Evolutionary conservation across 352 stramenopile species (phyloP).

Genomic region (Plasmopara muralis): DNA sequence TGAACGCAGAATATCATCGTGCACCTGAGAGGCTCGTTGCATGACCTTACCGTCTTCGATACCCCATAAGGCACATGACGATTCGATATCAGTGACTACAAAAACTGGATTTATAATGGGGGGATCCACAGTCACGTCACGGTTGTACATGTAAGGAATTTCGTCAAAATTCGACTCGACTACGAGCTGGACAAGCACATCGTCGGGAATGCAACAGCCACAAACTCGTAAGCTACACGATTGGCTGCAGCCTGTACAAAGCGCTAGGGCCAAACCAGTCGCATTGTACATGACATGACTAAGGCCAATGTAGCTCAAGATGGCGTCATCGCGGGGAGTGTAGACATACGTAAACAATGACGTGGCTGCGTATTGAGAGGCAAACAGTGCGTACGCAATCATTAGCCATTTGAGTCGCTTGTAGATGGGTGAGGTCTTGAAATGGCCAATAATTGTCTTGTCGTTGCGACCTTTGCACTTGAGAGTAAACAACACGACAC

Average conservation of each 20-base stretch:
- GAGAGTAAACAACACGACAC: constrained; percentile 29
- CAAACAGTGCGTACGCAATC: constrained; percentile 39
- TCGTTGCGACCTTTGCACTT: constrained; percentile 42
- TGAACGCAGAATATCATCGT: constrained; percentile 38
- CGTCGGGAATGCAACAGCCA: constrained; percentile 36
- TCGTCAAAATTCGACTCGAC: constrained; percentile 27
- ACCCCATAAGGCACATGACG: constrained; percentile 52
- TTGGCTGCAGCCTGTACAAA: constrained; percentile 46
- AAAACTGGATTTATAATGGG: constrained; percentile 43
- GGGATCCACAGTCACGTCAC: constrained; percentile 10
- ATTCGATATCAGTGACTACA: constrained; percentile 62
- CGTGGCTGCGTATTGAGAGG: constrained; percentile 40
- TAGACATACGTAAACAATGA: constrained; percentile 41
- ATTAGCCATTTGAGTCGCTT: constrained; percentile 51
- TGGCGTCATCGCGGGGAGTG: constrained; percentile 14
- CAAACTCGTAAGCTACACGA: constrained; percentile 40
- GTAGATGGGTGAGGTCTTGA: constrained; percentile 52
- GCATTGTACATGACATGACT: constrained; percentile 38
- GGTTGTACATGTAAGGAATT: constrained; percentile 5
- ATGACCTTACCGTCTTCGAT: constrained; percentile 41
- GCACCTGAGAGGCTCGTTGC: constrained; percentile 34
- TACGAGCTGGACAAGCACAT: constrained; percentile 37
- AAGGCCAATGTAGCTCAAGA: constrained; percentile 33
- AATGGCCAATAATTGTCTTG: constrained; percentile 44
- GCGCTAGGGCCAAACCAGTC: constrained; percentile 27